phyloP scores from a whole-genome alignment of 2,329 filamentous ascomycete species.

The Diaporthe ilicicola region DNA sequence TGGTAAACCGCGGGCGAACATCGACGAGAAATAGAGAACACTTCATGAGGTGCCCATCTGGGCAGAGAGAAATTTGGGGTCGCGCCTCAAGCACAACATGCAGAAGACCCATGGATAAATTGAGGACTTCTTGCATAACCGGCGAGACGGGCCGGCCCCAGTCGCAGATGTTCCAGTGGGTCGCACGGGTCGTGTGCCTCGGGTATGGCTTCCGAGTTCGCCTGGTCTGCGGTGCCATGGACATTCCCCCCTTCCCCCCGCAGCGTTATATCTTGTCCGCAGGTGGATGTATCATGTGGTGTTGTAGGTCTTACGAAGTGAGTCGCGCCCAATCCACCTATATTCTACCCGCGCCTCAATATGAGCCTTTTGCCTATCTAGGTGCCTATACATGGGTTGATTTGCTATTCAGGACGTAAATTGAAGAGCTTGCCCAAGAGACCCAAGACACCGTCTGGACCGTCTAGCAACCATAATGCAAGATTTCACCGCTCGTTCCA shows the following conservation, averaged over 20 bases:
- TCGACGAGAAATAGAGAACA: neutral
- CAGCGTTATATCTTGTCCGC: neutral
- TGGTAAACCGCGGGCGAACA: no score
- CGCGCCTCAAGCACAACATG: neutral
- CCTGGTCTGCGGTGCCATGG: constrained; percentile 1
- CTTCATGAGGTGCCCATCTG: neutral
- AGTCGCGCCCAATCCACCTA: neutral
- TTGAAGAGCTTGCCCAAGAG: neutral
- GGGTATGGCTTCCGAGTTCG: neutral
- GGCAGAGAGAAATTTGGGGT: neutral
- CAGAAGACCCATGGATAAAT: neutral
- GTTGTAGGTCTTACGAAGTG: no score
- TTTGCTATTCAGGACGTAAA: neutral
- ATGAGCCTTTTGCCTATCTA: neutral
- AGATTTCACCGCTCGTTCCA: neutral
- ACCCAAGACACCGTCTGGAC: no score
- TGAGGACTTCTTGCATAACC: neutral
- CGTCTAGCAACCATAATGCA: neutral
- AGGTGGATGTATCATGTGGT: neutral
- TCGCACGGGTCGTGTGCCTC: neutral
- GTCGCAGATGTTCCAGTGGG: neutral
- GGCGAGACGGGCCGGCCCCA: neutral
- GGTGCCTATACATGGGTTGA: accelerated
- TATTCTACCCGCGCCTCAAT: neutral
- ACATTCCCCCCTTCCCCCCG: neutral